Percentiles rank a stretch among this genome's conserved stretches.
phyloP scores from a whole-genome alignment of 2,329 filamentous ascomycete genomes.

The Ophiostoma piceae region DNA sequence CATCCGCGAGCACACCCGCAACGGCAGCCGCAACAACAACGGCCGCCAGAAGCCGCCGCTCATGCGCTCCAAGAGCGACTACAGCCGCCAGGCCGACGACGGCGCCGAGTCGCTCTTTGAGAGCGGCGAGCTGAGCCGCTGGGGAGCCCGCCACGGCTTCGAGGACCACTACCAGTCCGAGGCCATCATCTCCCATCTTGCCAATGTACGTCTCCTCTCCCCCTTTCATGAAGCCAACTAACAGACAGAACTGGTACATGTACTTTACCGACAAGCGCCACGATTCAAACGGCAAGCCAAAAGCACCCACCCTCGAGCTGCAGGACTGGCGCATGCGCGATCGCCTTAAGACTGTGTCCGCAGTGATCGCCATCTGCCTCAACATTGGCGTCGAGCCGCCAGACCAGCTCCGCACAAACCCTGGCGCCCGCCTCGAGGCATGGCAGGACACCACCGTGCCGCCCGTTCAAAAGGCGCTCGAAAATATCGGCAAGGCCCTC shows the following conservation, averaged over 20 bases:
- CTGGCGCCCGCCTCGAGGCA: constrained; percentile 88
- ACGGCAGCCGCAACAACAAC: constrained; percentile 31
- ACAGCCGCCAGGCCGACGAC: constrained; percentile 37
- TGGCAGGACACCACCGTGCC: constrained; percentile 89
- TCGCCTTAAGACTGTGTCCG: constrained; percentile 91
- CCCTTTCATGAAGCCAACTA: background rate
- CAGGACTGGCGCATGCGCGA: constrained; percentile 98
- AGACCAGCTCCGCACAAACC: constrained; percentile 91
- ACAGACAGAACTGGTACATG: constrained; percentile 84
- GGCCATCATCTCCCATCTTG: constrained; percentile 79
- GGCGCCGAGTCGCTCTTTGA: constrained; percentile 24
- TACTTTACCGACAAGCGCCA: constrained; percentile 98
- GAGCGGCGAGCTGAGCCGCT: constrained; percentile 36
- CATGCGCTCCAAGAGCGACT: constrained; percentile 54
- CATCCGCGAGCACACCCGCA: constrained; percentile 32
- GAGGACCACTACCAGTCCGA: constrained; percentile 88
- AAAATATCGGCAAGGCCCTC: constrained; percentile 92
- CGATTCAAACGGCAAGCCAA: constrained; percentile 85
- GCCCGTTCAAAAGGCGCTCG: constrained; percentile 76
- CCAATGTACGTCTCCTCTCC: constrained; percentile 38
- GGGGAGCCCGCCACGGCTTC: constrained; percentile 75
- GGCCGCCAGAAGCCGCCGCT: constrained; percentile 44
- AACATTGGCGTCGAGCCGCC: constrained; percentile 98
- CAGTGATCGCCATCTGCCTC: constrained; percentile 85
- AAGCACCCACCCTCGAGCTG: constrained; percentile 58